Evolutionary conservation across 1,139 yeast species (phyloP), one percentile per base, ranked within the genome.

Genomic region (Candida glucosophila): DNA sequence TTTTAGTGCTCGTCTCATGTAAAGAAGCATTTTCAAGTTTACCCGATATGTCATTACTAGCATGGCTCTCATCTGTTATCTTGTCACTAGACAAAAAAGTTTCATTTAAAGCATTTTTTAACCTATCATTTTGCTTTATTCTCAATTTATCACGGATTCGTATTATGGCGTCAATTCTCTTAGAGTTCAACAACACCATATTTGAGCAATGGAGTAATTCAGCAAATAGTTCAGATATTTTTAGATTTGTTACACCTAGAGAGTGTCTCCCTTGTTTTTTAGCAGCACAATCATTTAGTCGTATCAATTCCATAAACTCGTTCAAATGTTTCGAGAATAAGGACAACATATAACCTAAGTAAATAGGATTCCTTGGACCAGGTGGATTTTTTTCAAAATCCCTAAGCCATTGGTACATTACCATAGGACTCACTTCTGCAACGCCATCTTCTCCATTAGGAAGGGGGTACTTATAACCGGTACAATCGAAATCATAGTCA

Each of bases 381-480:
- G 72, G 71, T 2, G 68, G 67, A 29, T 65, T 64, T 32, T 60
- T 67, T 20, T 64, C 70, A 37, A 64, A 61, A 36, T 64, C 70
- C 32, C 56, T 60, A 12, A 64, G 46, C 69, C 68, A 64, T 29
- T 61, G 65, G 31, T 52, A 60, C 69, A 64, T 61, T 4, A 60
- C 61, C 28, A 46, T 54, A 2, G 65, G 50, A 35, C 58, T 64
- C 12, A 63, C 48, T 36, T 64, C 70, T 2, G 57, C 44, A 12
- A 54, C 55, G 12, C 49, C 53, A n/a, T 48, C 55, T 11, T 46
- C 48, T 15, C 19, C 15, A 22, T 37, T 43, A 16, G 48, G 56
- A 18, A 58, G 41, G 38, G 53, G 36, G 3, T 57, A 44, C 25
- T 57, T 49, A 38, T 64, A 64, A 6, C 57, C 30, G 5, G 70